Base-by-base conservation (phyloP, 2,329 filamentous ascomycete species). In the Paraphaeosphaeria sporulosa region DNA sequence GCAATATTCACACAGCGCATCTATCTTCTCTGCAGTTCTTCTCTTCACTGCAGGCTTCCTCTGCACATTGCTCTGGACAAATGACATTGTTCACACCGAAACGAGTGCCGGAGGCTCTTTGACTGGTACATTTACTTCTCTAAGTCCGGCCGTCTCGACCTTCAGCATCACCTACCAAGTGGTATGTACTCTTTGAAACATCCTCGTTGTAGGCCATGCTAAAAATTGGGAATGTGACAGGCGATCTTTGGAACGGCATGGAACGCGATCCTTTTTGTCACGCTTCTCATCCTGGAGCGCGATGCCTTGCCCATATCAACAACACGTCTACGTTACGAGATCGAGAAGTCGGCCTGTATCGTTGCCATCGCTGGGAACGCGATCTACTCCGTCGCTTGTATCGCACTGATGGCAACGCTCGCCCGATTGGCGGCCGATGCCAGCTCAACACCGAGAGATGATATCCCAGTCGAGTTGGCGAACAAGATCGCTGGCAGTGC, bases 161-260 rank as follows among this genome's bases (percentile, higher is more conserved):
- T 60, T 60, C 25, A 52, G 47, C n/a, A 56, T 60, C 15, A 60
- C 58, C 17, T 60, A 60, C n/a, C 32, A 60, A 40, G 58, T 60
- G 47, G 58, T 55, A 52, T 19, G 58, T 51, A 32, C 30, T 32
- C 10, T 30, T n/a, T 15, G 19, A 12, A 21, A 12, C n/a, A 38
- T 21, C 30, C 44, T 3, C 17, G n/a, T 43, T 27, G 23, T 50
- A n/a, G 5, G 25, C n/a, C 34, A 3, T 25, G 38, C 52, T 51
- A 13, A 52, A 12, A 32, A 17, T 32, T 4, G 40, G 19, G 52
- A 13, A 8, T 44, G 17, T 15, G 3, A 52, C 46, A 60, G 58
- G 58, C 58, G 9, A 60, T 60, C 30, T 60, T 60, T 13, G 58
- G 58, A 25, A 60, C 58, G 30, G 58, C 58, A 17, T 60, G 58